Conservation (phyloP, 345 rosid species). For the Clausena lansium region DNA sequence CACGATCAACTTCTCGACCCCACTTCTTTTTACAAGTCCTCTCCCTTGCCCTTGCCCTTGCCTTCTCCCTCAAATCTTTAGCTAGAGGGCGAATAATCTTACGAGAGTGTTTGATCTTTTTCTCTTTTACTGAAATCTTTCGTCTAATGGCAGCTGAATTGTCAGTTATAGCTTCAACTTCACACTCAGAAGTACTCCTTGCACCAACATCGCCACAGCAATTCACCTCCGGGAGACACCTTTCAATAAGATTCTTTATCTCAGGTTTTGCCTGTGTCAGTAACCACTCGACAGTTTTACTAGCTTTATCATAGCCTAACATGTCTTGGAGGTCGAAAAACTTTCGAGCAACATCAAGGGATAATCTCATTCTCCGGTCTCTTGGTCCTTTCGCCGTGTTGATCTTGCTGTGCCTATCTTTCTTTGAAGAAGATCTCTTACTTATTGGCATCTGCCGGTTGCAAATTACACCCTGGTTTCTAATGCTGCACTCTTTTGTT, state of each 20-base stretch:
- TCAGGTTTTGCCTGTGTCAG: constrained; percentile 57
- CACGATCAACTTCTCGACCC: constrained; percentile 18
- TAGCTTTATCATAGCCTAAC: constrained; percentile 76
- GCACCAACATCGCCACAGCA: constrained; percentile 7
- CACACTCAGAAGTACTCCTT: constrained; percentile 44
- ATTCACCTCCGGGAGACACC: constrained; percentile 15
- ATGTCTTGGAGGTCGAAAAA: constrained; percentile 83
- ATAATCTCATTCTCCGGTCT: constrained; percentile 85
- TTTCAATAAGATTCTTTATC: constrained; percentile 42
- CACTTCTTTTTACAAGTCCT: constrained; percentile 50
- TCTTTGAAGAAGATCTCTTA: constrained; percentile 44
- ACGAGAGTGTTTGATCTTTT: constrained; percentile 31
- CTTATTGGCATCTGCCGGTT: constrained; percentile 14
- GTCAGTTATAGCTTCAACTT: constrained; percentile 33
- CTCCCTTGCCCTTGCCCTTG: constrained; percentile 70
- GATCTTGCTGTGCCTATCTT: constrained; percentile 88
- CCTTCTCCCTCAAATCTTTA: constrained; percentile 54
- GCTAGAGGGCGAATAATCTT: constrained; percentile 30
- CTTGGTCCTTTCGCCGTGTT: constrained; percentile 74
- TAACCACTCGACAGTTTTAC: constrained; percentile 84
- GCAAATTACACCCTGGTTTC: background rate
- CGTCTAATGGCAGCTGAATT: constrained; percentile 14
- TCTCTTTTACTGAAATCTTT: constrained; percentile 19
- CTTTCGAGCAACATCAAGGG: constrained; percentile 64
- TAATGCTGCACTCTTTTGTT: background rate